Conservation (phyloP, 768 basidiomycete genomes). For the Tulasnella calospora region DNA sequence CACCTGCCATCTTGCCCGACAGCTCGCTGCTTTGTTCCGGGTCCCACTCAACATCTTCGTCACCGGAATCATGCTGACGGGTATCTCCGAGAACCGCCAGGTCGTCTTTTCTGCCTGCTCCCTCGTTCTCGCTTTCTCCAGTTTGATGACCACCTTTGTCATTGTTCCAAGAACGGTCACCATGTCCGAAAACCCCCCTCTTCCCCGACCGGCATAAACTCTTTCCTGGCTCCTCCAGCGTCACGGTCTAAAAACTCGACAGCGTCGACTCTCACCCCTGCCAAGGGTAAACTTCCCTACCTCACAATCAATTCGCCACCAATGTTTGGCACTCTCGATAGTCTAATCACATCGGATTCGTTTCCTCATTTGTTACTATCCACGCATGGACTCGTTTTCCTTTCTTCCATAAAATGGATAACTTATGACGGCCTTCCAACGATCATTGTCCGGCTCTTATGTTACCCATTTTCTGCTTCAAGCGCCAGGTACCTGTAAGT, state of each 20-base stretch:
- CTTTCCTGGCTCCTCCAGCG: neutral
- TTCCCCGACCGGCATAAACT: neutral
- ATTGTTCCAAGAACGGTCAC: slow-evolving; percentile 33
- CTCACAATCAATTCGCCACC: neutral
- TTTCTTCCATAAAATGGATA: neutral
- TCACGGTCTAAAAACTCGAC: neutral
- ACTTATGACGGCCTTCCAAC: neutral
- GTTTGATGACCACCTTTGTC: slow-evolving; percentile 52
- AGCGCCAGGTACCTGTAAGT: neutral
- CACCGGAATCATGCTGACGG: slow-evolving; percentile 61
- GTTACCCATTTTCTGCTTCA: neutral
- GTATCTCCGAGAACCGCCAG: slow-evolving; percentile 59
- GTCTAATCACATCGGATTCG: neutral
- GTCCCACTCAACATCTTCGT: slow-evolving; percentile 73
- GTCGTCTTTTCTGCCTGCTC: slow-evolving; percentile 57
- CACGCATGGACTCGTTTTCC: neutral
- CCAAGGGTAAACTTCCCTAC: neutral
- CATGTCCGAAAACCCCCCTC: neutral
- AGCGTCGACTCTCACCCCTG: neutral
- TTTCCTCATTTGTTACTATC: neutral
- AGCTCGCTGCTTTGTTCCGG: slow-evolving; percentile 67
- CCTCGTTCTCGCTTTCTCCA: slow-evolving; percentile 52
- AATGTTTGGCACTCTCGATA: neutral
- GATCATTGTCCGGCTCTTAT: neutral
- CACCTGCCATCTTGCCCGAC: neutral